These are phyloP conservation scores for Oxyria digyna DNA, from an alignment of 148 eudicot species.

Conservation along the genomic window DNA sequence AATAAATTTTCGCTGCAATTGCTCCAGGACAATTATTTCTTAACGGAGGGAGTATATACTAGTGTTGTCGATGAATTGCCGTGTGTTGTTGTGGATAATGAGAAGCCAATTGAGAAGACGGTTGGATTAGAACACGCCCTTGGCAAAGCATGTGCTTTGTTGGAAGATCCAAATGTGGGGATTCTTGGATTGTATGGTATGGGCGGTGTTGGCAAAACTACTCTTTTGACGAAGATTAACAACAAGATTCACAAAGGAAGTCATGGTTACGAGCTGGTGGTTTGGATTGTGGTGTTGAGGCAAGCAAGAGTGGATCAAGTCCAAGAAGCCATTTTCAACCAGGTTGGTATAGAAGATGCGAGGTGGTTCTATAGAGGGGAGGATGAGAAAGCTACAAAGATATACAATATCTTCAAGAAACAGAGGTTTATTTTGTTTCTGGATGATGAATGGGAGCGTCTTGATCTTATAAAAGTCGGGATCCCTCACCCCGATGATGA, in stretches of 20 bases:
- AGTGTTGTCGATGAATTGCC: conserved; percentile 12
- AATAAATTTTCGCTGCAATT: too few relatives aligned
- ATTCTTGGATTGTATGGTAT: conserved; percentile 37
- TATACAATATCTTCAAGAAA: conserved; percentile 22
- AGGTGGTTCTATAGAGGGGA: conserved; percentile 21
- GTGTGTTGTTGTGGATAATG: conserved; percentile 9
- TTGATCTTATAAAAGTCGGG: conserved; percentile 31
- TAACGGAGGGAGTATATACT: too few relatives aligned
- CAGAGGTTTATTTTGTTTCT: conserved; percentile 30
- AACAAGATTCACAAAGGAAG: conserved; percentile 16
- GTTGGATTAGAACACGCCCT: conserved; percentile 22
- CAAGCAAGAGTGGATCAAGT: conserved; percentile 22
- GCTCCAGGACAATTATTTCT: too few relatives aligned
- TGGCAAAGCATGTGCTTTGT: conserved; percentile 9
- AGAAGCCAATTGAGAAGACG: conserved; percentile 18
- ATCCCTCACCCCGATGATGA: conserved; percentile 25
- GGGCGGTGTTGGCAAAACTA: conserved; percentile 52
- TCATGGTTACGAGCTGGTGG: conserved; percentile 27
- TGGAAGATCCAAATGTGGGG: conserved; percentile 22
- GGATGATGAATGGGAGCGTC: conserved; percentile 38
- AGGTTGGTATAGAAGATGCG: neutral
- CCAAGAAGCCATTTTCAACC: conserved; percentile 19
- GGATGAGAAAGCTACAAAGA: conserved; percentile 16
- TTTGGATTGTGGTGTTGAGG: conserved; percentile 31
- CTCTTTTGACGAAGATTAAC: conserved; percentile 29